Evolutionary conservation across 2,329 filamentous ascomycete genomes (phyloP).

Genomic region (Arachnopeziza araneosa): DNA sequence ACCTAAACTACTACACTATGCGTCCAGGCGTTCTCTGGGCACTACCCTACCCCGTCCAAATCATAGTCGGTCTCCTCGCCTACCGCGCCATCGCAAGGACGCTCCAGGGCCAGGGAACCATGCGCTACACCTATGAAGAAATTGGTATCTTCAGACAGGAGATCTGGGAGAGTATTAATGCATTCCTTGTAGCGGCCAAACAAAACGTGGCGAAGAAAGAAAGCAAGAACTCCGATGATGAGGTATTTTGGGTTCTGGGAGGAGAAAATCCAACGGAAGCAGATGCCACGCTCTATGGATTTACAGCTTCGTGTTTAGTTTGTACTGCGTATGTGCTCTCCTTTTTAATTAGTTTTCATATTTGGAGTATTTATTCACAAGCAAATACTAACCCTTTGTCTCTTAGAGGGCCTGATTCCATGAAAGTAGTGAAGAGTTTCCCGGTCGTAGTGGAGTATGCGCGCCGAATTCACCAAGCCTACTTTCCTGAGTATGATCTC

Average conservation of each 20-base stretch:
- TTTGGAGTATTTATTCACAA: no score
- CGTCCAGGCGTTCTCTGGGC: constrained; percentile 43
- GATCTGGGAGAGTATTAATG: constrained; percentile 48
- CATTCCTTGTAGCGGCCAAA: constrained; percentile 31
- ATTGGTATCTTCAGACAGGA: constrained; percentile 40
- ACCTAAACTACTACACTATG: constrained; percentile 54
- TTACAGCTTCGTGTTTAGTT: constrained; percentile 46
- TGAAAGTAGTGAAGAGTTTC: no score
- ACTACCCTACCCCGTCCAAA: constrained; percentile 46
- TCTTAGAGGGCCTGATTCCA: no score
- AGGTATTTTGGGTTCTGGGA: constrained; percentile 33
- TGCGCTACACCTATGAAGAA: constrained; percentile 46
- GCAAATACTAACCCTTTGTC: no score
- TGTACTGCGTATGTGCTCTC: constrained; percentile 51
- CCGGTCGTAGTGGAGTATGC: no score
- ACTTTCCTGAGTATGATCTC: no score
- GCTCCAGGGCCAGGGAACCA: constrained; percentile 52
- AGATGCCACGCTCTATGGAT: constrained; percentile 53
- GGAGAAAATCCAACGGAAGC: constrained; percentile 48
- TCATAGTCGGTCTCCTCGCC: constrained; percentile 45
- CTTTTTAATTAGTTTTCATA: no score
- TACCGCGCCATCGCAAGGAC: constrained; percentile 39
- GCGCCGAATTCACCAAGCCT: no score
- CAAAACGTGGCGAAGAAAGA: constrained; percentile 24
- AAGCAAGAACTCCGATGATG: constrained; percentile 2